phyloP scores from a whole-genome alignment of 257 asterid species.

The Buddleja alternifolia region DNA sequence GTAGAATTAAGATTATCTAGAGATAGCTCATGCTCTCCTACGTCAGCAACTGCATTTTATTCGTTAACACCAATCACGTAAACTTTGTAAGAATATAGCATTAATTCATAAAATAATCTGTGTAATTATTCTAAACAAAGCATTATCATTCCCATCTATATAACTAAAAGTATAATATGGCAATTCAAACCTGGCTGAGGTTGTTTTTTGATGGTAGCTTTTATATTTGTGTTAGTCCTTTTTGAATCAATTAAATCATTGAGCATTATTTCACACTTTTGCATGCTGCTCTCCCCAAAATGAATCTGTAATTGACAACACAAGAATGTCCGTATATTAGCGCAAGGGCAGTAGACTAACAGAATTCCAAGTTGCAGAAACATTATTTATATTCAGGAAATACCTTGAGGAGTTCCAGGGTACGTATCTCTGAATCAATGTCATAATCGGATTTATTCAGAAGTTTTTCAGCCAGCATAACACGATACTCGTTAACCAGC shows the following conservation, averaged over 20 bases:
- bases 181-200: slow-evolving; percentile 56
- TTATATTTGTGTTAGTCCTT: slow-evolving; percentile 87
- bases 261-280: slow-evolving; percentile 97
- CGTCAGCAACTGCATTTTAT: slow-evolving; percentile 49
- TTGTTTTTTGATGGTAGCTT: slow-evolving; percentile 71
- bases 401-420: slow-evolving; percentile 96
- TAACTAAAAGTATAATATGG: slow-evolving; percentile 13
- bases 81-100: slow-evolving; percentile 17
- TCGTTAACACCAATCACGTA: slow-evolving; percentile 21
- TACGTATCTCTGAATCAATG: slow-evolving; percentile 93
- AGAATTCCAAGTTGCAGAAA: slow-evolving; percentile 29
- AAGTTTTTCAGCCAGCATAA: slow-evolving; percentile 98
- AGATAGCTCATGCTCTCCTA: slow-evolving; percentile 58
- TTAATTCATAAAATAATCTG: slow-evolving; percentile 18
- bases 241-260: slow-evolving; percentile 94
- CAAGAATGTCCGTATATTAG: slow-evolving; percentile 31
- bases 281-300: slow-evolving; percentile 99
- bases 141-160: slow-evolving; percentile 21
- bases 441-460: slow-evolving; percentile 93
- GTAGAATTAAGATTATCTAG: slow-evolving; percentile 76
- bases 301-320: slow-evolving; percentile 68
- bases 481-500: slow-evolving; percentile 95
- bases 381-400: slow-evolving; percentile 21
- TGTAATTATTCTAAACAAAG: slow-evolving; percentile 11
- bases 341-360: slow-evolving; percentile 8